Base-by-base conservation (phyloP, 1,139 yeast genomes). In the Entelexis sorbosivorans region DNA sequence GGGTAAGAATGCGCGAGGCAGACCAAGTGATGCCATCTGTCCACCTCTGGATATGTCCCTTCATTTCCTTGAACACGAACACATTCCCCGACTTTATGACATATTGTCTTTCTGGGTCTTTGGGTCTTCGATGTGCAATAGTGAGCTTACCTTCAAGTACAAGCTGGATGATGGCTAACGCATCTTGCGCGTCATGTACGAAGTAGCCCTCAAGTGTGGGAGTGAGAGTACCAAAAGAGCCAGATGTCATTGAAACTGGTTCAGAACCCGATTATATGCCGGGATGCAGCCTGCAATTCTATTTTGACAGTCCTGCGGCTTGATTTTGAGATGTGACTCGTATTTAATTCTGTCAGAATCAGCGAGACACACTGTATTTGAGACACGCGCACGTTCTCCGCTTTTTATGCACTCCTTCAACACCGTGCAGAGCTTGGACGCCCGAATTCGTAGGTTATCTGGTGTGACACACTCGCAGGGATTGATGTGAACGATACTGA, bases 1-100 rank as follows among this genome's bases (percentile, higher is more conserved):
- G 73, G 3, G 95, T 95, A 40, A 86, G 72, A 31, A 88, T 86
- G 49, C 96, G 71, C 2, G 93, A 82, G 0, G 96, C 96, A 1
- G 89, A 80, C 96, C 96, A 88, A 13, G 89, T 75, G 20, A 85
- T 78, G 16, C 96, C 95, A 63, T 88, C 96, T 0, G 96, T 88
- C 96, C 96, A 88, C 51, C 96, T 72, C 64, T 84, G 84, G 56
- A 88, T 87, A 1, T 93, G 91, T 0, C 91, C 80, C 20, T 76
- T 73, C 58, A 83, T 87, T 65, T 88, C 96, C 49, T 84, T 77
- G 63, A 87, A 88, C 3, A 88, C 87, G 66, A 87, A 88, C 0
- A 87, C 81, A 60, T 81, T 79, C 0, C 96, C 96, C 13, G 88
- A 80, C 52, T 73, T 71, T 40, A 88, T 86, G 47, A 86, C 69